Percentiles rank a stretch among this genome's conserved stretches.
Evolutionary conservation across 2,329 filamentous ascomycete genomes (phyloP).

Genomic region (Thielaviopsis euricoi): DNA sequence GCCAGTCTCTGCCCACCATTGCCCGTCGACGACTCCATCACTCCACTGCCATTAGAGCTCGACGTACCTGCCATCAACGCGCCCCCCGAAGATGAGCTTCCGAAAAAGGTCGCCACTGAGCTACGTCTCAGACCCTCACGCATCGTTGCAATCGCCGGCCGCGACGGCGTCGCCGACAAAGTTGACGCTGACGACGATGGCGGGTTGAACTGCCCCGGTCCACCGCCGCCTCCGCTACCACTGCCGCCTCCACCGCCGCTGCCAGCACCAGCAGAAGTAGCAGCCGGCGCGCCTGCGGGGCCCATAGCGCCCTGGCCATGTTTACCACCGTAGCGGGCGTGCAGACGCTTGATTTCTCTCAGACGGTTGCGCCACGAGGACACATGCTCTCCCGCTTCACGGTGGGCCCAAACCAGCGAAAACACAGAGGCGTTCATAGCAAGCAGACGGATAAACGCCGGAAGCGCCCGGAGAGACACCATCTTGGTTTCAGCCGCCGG

Average conservation of each 20-base stretch:
- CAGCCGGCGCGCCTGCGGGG: constrained; percentile 17
- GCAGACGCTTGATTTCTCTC: constrained; percentile 65
- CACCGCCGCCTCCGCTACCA: constrained; percentile 19
- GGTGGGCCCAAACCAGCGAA: constrained; percentile 71
- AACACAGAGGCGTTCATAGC: constrained; percentile 91
- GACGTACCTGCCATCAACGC: neutral
- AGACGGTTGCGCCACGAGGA: constrained; percentile 82
- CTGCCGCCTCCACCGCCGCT: constrained; percentile 17
- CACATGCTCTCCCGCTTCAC: constrained; percentile 63
- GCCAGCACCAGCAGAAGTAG: constrained; percentile 16
- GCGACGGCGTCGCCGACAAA: constrained; percentile 11
- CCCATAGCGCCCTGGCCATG: constrained; percentile 19
- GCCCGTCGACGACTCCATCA: constrained; percentile 40
- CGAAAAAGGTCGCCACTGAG: constrained; percentile 51
- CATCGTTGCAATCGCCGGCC: constrained; percentile 28
- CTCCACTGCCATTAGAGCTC: constrained; percentile 14
- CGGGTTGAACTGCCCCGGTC: constrained; percentile 15
- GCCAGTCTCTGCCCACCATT: constrained; percentile 41
- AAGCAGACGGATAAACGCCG: constrained; percentile 71
- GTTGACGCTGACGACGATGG: constrained; percentile 11
- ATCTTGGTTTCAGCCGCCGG: constrained; percentile 81
- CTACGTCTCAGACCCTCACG: constrained; percentile 46
- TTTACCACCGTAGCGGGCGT: constrained; percentile 47
- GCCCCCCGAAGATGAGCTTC: constrained; percentile 14
- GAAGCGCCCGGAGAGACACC: constrained; percentile 65